These are phyloP conservation scores for Erodium moschatum DNA, from an alignment of 441 rosid species.

Conservation along the genomic window DNA sequence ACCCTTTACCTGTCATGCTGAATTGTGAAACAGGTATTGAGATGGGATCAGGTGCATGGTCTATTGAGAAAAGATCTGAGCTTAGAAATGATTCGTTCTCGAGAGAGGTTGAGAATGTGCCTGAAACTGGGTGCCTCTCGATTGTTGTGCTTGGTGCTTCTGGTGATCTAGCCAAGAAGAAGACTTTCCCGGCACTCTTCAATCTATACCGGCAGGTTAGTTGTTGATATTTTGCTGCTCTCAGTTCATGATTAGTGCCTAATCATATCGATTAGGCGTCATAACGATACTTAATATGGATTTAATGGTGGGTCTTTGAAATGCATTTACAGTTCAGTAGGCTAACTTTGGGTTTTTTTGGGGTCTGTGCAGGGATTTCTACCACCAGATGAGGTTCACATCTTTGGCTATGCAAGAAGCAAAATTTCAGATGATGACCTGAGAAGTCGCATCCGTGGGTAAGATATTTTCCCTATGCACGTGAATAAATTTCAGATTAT, in stretches of 20 bases:
- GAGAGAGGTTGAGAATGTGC: constrained; percentile 35
- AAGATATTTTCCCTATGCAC: constrained; percentile 20
- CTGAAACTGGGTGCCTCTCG: constrained; percentile 77
- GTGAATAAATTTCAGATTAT: background rate
- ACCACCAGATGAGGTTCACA: constrained; percentile 64
- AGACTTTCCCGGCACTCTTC: constrained; percentile 95
- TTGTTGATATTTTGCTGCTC: background rate
- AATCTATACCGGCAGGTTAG: constrained; percentile 75
- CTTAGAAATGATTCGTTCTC: constrained; percentile 29
- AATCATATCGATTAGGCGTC: background rate
- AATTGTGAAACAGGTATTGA: constrained; percentile 3
- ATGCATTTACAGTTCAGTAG: background rate
- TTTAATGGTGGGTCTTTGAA: background rate
- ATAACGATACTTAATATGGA: background rate
- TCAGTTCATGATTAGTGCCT: background rate
- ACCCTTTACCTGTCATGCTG: background rate
- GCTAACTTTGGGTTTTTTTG: constrained; percentile 14
- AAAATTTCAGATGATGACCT: constrained; percentile 71
- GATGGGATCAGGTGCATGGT: constrained; percentile 64
- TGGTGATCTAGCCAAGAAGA: constrained; percentile 99
- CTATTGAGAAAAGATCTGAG: constrained; percentile 51
- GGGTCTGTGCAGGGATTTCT: constrained; percentile 59
- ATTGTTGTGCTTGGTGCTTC: constrained; percentile 91
- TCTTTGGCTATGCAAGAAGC: constrained; percentile 93
- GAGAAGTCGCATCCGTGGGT: constrained; percentile 67